Evolutionary conservation across 495 filamentous ascomycete genomes (phyloP), one percentile per base, ranked within the genome.

Genomic region (Clohesyomyces aquaticus): DNA sequence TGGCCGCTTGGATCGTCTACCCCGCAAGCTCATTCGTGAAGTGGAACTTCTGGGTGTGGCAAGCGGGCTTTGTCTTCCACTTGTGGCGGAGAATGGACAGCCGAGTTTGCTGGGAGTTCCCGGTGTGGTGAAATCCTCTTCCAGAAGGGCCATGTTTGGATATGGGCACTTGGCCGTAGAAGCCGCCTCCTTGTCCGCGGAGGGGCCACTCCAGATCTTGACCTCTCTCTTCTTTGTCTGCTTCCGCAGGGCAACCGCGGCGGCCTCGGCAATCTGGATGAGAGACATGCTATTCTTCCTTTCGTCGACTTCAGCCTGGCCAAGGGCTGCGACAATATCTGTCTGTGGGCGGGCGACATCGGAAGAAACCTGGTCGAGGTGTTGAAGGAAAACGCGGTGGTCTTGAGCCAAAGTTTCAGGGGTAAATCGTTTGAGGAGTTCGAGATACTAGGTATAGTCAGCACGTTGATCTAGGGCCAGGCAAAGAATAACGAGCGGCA

Each of bases 71-170:
- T 59, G 52, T 35, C 59, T 43, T 6, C 59, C 55, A 22, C 61
- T 38, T 53, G 64, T 72, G 43, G 64, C 66, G 11, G 81, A 78
- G 70, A 88, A 88, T 14, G 86, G 86, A 73, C 86, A 89, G 19
- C 79, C 77, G 19, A 88, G 71, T n/a, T 74, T 76, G 52, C 85
- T 82, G 47, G 84, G 85, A 68, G 80, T 85, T 41, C 85, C 85
- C 49, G 79, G 70, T 18, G 85, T 80, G 3, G 86, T 88, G 64
- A 88, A 88, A 67, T 88, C 86, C 62, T 83, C 80, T 72, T 88
- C 86, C 52, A 88, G 61, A 48, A 29, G 81, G 79, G 61, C 82
- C 18, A 49, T 45, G 23, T 60, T 55, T 12, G 29, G n/a, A 14
- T 29, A 28, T 8, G 62, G 51, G 10, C 21, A 16, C 35, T 41